phyloP scores from a whole-genome alignment of 2,329 filamentous ascomycete species.

The Mycosphaerella arachidis region DNA sequence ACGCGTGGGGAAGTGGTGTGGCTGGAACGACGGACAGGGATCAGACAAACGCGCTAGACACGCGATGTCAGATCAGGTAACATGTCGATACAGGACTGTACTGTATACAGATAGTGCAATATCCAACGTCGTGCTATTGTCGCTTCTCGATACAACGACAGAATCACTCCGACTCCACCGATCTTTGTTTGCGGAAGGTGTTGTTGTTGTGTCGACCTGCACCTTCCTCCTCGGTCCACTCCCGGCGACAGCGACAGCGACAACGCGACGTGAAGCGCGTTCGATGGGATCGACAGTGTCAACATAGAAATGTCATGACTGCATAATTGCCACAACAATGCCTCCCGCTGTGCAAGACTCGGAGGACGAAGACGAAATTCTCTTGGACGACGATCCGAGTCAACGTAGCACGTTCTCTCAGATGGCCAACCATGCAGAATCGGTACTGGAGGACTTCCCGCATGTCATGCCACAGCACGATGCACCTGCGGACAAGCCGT shows the following conservation, averaged over 20 bases:
- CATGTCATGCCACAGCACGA: neutral
- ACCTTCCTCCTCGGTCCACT: neutral
- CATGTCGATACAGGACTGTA: no score
- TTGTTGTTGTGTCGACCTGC: neutral
- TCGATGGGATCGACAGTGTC: neutral
- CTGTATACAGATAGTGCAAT: neutral
- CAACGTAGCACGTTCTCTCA: slow-evolving; percentile 6
- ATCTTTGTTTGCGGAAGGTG: no score
- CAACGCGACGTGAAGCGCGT: neutral
- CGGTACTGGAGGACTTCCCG: neutral
- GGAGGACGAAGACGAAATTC: slow-evolving; percentile 9
- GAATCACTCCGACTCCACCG: no score
- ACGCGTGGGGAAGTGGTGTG: slow-evolving; percentile 1
- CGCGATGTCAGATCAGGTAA: neutral
- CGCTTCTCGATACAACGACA: neutral
- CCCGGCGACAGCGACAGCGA: neutral
- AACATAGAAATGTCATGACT: neutral
- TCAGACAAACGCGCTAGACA: neutral
- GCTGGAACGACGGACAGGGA: slow-evolving; percentile 2
- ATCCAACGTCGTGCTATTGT: neutral
- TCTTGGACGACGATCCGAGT: slow-evolving; percentile 1
- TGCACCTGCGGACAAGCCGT: neutral
- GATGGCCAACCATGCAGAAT: neutral
- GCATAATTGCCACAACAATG: slow-evolving; percentile 5
- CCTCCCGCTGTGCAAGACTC: slow-evolving; percentile 8